Evolutionary conservation across 108 stramenopile species (phyloP), one percentile per base, ranked within the genome.

Genomic region (Cyclotella choctawhatcheeana): DNA sequence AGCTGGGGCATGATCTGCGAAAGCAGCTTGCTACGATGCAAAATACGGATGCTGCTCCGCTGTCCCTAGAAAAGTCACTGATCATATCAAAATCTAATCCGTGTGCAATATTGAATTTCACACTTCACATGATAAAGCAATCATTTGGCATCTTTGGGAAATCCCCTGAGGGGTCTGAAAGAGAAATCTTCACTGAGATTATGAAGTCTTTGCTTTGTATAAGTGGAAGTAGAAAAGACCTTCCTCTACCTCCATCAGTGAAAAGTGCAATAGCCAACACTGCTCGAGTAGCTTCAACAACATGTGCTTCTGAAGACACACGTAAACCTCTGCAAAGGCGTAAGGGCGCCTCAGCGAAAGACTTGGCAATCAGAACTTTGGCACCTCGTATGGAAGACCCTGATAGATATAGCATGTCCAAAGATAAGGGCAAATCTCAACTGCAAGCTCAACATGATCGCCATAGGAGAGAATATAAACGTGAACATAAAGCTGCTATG

Each of bases 401-500:
- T 51, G 64, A 67, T 24, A 85, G 83, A 48, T 96, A 95, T 64
- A 82, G 81, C 44, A 88, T 94, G 88, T 92, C 93, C 48, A 94
- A 94, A 74, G 97, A 98, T 71, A 90, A 90, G 67, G 94, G 91
- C 64, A 91, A 96, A 81, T 93, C 89, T 64, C 67, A 83, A 44
- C 66, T 83, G 17, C 88, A 96, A 88, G 87, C 88, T 17, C 89
- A 92, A 35, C 75, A 87, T 21, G 96, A 96, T 68, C 81, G 95
- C 64, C 85, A 94, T 25, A 88, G 90, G 8, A 89, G 97, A 35
- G 95, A 97, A 69, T 91, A 93, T 75, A 97, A 97, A 73, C 95
- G 97, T 20, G 97, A 97, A 76, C 92, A 96, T 66, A 97, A 97
- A 82, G 97, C 97, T 8, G 91, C 96, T 20, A 85, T 93, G 71